Evolutionary conservation across 371 early-diverging fungal species (phyloP).

Genomic region (Dinochytrium kinnereticum): DNA sequence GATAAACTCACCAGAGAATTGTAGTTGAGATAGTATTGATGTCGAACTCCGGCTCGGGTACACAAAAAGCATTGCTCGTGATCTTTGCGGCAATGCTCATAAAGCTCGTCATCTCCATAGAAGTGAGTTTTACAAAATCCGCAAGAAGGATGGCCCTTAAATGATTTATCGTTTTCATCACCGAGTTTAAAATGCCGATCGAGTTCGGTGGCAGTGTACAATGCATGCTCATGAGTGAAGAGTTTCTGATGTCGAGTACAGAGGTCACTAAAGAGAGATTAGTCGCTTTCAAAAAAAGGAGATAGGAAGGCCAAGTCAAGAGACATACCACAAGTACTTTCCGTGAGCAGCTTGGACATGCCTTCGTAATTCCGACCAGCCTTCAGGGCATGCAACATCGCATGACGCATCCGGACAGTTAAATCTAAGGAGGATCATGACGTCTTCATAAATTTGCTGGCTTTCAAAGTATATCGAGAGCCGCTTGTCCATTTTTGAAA

Average conservation of each 20-base stretch:
- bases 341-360: slow-evolving; percentile 82
- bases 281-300: too few relatives aligned
- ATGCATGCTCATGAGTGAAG: slow-evolving; percentile 86
- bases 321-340: slow-evolving; percentile 71
- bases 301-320: background rate
- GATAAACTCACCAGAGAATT: slow-evolving; percentile 65
- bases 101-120: slow-evolving; percentile 89
- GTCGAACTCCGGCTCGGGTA: slow-evolving; percentile 69
- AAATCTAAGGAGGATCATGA: slow-evolving; percentile 73
- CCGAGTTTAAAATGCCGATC: slow-evolving; percentile 74
- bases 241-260: slow-evolving; percentile 87
- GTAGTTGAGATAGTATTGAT: slow-evolving; percentile 88
- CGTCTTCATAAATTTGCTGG: slow-evolving; percentile 69
- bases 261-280: slow-evolving; percentile 78
- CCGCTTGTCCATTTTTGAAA: slow-evolving; percentile 60
- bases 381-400: slow-evolving; percentile 66
- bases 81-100: slow-evolving; percentile 88
- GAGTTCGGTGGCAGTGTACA: slow-evolving; percentile 74
- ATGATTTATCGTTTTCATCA: slow-evolving; percentile 74
- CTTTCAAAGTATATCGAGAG: slow-evolving; percentile 77
- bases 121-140: slow-evolving; percentile 83
- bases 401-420: slow-evolving; percentile 87
- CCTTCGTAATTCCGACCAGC: slow-evolving; percentile 80
- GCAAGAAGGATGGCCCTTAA: slow-evolving; percentile 93
- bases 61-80: slow-evolving; percentile 96